Base-by-base conservation (phyloP, 345 rosid species). In the Eucalyptus erythrocorys region DNA sequence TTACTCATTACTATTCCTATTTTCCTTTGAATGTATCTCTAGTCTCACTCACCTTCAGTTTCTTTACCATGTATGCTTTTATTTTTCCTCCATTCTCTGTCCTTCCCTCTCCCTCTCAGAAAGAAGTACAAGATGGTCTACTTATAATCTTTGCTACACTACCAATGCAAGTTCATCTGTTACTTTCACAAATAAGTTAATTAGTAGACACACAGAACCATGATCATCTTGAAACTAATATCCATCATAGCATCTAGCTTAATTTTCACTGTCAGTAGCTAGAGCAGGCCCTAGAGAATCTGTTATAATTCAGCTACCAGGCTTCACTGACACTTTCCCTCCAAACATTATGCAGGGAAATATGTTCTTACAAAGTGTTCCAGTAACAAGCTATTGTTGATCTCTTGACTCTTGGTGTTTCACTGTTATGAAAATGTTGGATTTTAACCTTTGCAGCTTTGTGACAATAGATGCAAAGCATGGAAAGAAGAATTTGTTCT, bases 331-430 rank as follows among this genome's bases (percentile, higher is more conserved):
- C 49, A 81, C 86, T 71, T 92, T 87, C 93, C 93, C 19, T 92
- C 94, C 3, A 26, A 89, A 13, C 87, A 93, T 85, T 87, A 93
- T 87, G 89, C 91, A 26, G 94, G 93, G 94, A 87, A 88, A 61
- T 26, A 34, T 66, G 43, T 19, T 9, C 64, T 82, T 66, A 17
- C 13, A 17, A 1, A 19, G 16, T 68, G 24, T 68, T 68, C 43
- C 13, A 4, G 30, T 12, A 40, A 43, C 43, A 43, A 24, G 50
- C 48, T 81, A 13, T 27, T 82, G 42, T 68, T 34, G 80, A 34
- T 32, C 80, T 68, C 42, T 68, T 17, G 42, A 68, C 13, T 68
- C 80, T 68, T 34, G 24, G 43, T 34, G 80, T 32, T 88, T 55
- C 26, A 32, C 22, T 85, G 37, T 68, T 55, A 55, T 22, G 61